Evolutionary conservation across 2,329 filamentous ascomycete genomes (phyloP), one percentile per base, ranked within the genome.

Genomic region (Penicillium sp.): DNA sequence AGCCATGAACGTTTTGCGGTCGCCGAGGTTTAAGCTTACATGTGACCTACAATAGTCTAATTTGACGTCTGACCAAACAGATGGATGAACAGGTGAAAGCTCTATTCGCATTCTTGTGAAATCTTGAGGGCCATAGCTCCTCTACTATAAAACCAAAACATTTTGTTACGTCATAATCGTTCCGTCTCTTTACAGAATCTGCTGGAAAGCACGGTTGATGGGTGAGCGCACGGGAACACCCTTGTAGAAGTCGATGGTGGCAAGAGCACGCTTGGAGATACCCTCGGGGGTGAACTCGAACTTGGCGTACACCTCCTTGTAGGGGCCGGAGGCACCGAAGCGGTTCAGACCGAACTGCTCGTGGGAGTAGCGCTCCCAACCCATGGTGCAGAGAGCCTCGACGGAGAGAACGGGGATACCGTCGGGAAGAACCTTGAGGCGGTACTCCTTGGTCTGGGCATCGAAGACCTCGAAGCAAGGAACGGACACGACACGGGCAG

Each of bases 271-370:
- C 89, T 97, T 97, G 80, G 90, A 83, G 75, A 99, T 89, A 64
- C 94, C 94, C 79, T 96, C 93, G 50, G 94, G 90, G 46, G 93
- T 99, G 83, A 99, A 97, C 79, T 97, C 94, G 80, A 99, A 99
- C 86, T 97, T 97, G 83, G 90, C 88, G 85, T 99, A 99, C 58
- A 99, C 92, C 70, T 97, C 88, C 88, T 93, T 93, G 84, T 97
- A 97, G 65, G 93, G 88, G 70, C 93, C 94, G 53, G 90, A 96
- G 65, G 93, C 93, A 86, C 94, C 94, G 78, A 99, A 99, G 75
- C 94, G 87, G 88, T 99, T 99, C 65, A 99, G 87, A 75, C 94
- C 94, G 72, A 99, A 99, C 82, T 99, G 94, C 86, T 99, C 94
- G 80, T 99, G 93, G 56, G 92, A 90, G 82, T 97, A 99, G 78